Evolutionary conservation across 345 rosid genomes (phyloP).

Genomic region (Diplotaxis tenuifolia): DNA sequence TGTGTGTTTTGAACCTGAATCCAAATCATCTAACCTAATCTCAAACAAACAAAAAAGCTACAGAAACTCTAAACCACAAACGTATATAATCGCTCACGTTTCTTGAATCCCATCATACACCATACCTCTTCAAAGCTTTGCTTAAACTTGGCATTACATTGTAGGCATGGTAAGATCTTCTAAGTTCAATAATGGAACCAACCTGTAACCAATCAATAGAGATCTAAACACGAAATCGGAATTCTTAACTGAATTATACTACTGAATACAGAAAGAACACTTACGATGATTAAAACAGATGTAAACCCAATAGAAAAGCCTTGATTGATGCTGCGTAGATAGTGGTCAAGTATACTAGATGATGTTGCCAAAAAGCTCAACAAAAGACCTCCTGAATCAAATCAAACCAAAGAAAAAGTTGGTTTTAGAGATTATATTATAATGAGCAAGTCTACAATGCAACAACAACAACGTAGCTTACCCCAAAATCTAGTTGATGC

Average conservation of each 20-base stretch:
- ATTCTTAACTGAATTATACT: neutral
- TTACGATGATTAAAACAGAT: slow-evolving; percentile 82
- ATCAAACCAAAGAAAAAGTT: slow-evolving; percentile 1
- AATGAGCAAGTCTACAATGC: neutral
- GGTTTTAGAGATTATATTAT: neutral
- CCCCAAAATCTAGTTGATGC: slow-evolving; percentile 99
- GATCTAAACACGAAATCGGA: neutral
- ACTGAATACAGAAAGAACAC: slow-evolving; percentile 12
- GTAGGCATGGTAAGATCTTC: slow-evolving; percentile 96
- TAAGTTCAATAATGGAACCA: slow-evolving; percentile 91
- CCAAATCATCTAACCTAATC: too few relatives aligned
- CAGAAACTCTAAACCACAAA: slow-evolving; percentile 15
- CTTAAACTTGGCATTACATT: slow-evolving; percentile 95
- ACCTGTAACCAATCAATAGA: slow-evolving; percentile 44
- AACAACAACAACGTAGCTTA: slow-evolving; percentile 26
- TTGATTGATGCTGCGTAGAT: slow-evolving; percentile 72
- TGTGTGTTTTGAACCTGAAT: too few relatives aligned
- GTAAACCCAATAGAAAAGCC: slow-evolving; percentile 89
- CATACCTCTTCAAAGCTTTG: slow-evolving; percentile 83
- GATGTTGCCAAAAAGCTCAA: slow-evolving; percentile 83
- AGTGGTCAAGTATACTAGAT: slow-evolving; percentile 77
- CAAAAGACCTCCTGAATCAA: slow-evolving; percentile 69
- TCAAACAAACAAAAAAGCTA: neutral
- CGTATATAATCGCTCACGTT: neutral
- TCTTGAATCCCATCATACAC: slow-evolving; percentile 43